Evolutionary conservation across 306 rosid species (phyloP), one percentile per base, ranked within the genome.

Genomic region (Glycine latifolia): DNA sequence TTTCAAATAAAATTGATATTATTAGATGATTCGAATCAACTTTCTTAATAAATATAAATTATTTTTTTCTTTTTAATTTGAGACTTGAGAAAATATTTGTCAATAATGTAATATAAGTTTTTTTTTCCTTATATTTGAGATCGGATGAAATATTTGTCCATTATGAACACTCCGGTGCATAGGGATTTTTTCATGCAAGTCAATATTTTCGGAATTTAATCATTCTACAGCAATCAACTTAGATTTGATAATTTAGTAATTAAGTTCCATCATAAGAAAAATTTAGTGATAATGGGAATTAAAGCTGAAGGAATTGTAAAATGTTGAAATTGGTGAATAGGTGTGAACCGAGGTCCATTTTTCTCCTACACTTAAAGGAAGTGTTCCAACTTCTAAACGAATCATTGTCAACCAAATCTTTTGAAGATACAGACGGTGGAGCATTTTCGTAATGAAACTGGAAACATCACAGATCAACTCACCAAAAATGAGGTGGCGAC

Each of bases 361-460:
- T 65, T 78, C 46, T 20, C 7, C n/a, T 31, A 15, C 77, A 16
- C 72, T 54, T 65, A 7, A 58, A 65, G 6, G 4, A 49, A 48
- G 41, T 52, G 74, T 55, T 54, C 68, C 8, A 10, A 17, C 48
- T 52, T 72, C 33, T 33, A 48, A 61, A 61, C 14, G 31, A 26
- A 26, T 79, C 70, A 13, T 20, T 80, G 33, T 80, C 79, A 73
- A 62, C 49, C 37, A 13, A 59, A 83, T 77, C 72, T 82, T 67
- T 67, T n/a, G 68, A 5, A 70, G 73, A 82, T 77, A 58, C 60
- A 76, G 78, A 77, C 43, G 74, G 68, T 77, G 82, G 26, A 60
- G 31, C 33, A 39, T 68, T 76, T 82, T 39, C 43, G 1, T 76
- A 39, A 69, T 75, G 77, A 56, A 46, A 7, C 50, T 46, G 10